Evolutionary conservation across 1,284 basidiomycete genomes (phyloP).

Genomic region (Trametes versicolor): DNA sequence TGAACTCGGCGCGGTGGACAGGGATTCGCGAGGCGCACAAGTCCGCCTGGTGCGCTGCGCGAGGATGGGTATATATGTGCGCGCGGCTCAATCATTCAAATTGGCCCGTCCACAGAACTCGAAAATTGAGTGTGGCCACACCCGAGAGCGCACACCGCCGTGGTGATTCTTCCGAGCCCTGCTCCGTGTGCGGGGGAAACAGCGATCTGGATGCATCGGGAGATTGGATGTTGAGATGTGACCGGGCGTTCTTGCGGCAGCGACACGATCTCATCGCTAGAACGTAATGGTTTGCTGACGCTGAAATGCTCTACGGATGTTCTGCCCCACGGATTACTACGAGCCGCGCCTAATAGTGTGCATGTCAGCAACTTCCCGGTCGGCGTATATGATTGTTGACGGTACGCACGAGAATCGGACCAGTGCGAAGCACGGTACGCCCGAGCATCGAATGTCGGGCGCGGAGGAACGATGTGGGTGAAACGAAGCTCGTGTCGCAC

Average conservation of each 20-base stretch:
- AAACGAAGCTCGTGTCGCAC: conserved; percentile 4
- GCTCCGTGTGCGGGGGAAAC: conserved; percentile 1
- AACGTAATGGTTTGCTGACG: not conserved
- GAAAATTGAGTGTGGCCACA: conserved; percentile 21
- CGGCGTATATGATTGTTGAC: conserved; percentile 5
- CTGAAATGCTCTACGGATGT: not conserved
- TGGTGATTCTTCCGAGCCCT: conserved; percentile 18
- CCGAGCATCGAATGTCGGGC: conserved; percentile 2
- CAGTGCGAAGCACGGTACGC: not conserved
- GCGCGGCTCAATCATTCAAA: conserved; percentile 29
- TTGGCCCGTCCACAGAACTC: conserved; percentile 17
- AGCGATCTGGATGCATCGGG: conserved; percentile 22
- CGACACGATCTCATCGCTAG: conserved; percentile 16
- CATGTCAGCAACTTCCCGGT: conserved; percentile 16
- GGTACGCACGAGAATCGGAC: conserved; percentile 4
- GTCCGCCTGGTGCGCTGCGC: conserved; percentile 1
- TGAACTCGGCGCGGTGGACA: not conserved
- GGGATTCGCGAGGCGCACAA: conserved; percentile 1
- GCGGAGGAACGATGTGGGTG: not conserved
- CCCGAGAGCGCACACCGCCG: conserved; percentile 28
- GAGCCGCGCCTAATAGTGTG: not conserved
- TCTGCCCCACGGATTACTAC: not conserved
- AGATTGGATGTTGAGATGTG: conserved; percentile 29
- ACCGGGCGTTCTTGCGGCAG: conserved; percentile 11
- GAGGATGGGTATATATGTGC: conserved; percentile 22